Base-by-base conservation (phyloP, 176 grass and related monocot species). In the Eragrostis curvula region DNA sequence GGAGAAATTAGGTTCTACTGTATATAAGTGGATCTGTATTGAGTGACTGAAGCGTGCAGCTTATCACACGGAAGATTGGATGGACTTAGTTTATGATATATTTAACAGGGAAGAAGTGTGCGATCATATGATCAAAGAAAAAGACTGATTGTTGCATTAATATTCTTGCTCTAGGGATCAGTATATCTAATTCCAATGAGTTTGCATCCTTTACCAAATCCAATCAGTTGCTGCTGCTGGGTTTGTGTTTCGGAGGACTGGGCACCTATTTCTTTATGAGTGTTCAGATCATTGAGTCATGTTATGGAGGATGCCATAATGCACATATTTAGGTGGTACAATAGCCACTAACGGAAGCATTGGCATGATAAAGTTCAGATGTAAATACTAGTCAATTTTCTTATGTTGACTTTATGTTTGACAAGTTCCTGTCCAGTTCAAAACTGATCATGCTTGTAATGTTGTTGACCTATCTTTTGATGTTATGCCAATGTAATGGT, bases 301-400 rank as follows among this genome's bases (percentile, higher is more conserved):
- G 72, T 73, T 65, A 66, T 6, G 2, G 25, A 82, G 66, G 83
- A 58, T 60, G 60, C 60, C 11, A 63, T 6, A 30, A 64, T 78
- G 58, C 67, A 68, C 72, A 83, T 32, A 66, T 66, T 60, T 67
- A 52, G 60, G 13, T 73, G 41, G 30, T 32, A 16, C 41, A 66
- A 32, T 58, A 61, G 44, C 48, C 42, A 59, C 62, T 18, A 74
- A 30, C 7, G 29, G 28, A 55, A 42, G 12, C 3, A 58, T 73
- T 65, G 32, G 58, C 58, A 74, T 49, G 73, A 74, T 24, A 15
- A 71, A 44, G 8, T 62, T 47, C n/a, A 20, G 73, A 72, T 86
- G 79, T 89, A 90, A 78, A 86, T 90, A 90, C 29, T 75, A 60
- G 20, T 76, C 8, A 17, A 25, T 63, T 77, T 24, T 41, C 41